These are phyloP conservation scores for Neoboletus subvelutipes DNA, from an alignment of 768 basidiomycete species.

Conservation along the genomic window DNA sequence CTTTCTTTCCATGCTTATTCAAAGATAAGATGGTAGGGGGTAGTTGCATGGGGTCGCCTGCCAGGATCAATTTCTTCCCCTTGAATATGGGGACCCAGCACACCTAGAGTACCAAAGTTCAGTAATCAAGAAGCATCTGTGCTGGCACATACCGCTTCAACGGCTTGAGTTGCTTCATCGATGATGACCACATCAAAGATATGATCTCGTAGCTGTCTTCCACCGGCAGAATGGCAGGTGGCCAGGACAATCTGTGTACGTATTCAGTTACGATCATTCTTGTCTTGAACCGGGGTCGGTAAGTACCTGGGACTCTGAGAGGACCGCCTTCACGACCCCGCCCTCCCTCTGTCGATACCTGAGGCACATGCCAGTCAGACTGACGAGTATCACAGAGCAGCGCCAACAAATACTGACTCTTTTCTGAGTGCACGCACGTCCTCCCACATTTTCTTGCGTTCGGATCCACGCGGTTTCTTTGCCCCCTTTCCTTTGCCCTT, in stretches of 20 bases:
- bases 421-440: constrained; percentile 84
- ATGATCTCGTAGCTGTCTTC: constrained; percentile 71
- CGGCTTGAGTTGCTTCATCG: constrained; percentile 96
- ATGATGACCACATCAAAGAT: constrained; percentile 93
- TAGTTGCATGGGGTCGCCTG: constrained; percentile 94
- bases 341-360: constrained; percentile 91
- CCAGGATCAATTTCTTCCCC: constrained; percentile 83
- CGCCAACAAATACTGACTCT: constrained; percentile 55
- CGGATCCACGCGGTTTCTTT: constrained; percentile 65
- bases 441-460: constrained; percentile 84
- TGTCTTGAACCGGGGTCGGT: not conserved
- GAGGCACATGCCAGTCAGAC: not conserved
- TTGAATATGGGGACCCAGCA: constrained; percentile 98
- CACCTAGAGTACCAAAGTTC: constrained; percentile 6
- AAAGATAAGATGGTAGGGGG: constrained; percentile 88
- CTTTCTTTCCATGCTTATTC: constrained; percentile 41
- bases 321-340: constrained; percentile 77
- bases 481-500: constrained; percentile 75
- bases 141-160: constrained; percentile 74
- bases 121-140: not conserved
- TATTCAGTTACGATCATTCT: not conserved
- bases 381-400: not conserved
- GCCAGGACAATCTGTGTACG: constrained; percentile 71
- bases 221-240: constrained; percentile 93
- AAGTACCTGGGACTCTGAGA: constrained; percentile 71